Base-by-base conservation (phyloP, 305 asterid species). In the Fraxinus latifolia region DNA sequence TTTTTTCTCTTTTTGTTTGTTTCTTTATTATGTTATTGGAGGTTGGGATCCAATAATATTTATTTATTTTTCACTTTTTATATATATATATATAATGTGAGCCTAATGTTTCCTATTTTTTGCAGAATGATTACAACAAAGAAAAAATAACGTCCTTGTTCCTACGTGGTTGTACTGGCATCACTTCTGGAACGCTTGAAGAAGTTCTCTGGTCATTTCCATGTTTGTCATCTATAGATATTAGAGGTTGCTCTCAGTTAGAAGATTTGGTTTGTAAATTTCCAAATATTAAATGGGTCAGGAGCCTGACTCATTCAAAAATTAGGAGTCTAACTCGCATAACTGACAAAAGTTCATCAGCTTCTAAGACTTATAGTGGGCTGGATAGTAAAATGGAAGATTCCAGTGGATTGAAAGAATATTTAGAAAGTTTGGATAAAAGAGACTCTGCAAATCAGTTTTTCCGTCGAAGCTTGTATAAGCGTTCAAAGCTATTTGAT, bases 401-500 rank as follows among this genome's bases (percentile, higher is more conserved):
- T 86, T 96, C 98, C 82, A 89, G 89, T 89, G 99, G 99, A 81
- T 90, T 96, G 82, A 91, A 93, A 81, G 95, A 95, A 85, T 96
- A 96, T 88, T 84, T 96, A 88, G 99, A 96, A 88, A 96, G 90
- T 89, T 92, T 97, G 74, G 98, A 91, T 81, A 95, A 93, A 89
- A 91, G 98, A 87, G 98, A 95, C 74, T 89, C 98, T 53, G 93
- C 96, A 76, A 95, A 88, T 85, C 97, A 91, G 86, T 85, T 94
- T 83, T 96, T 96, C 84, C 95, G 92, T 12, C 96, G 95, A 83
- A 96, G 98, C 88, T 89, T 96, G 90, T 96, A 96, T 84, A 96
- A 92, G 88, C 94, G 99, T 74, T 91, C 99, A 50, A 96, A 96
- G 87, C 94, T 92, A 82, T 95, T 90, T 84, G 99, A 95, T 91